Conservation (phyloP, 805 yeast species). For the Cyberlindnera galapagoensis region DNA sequence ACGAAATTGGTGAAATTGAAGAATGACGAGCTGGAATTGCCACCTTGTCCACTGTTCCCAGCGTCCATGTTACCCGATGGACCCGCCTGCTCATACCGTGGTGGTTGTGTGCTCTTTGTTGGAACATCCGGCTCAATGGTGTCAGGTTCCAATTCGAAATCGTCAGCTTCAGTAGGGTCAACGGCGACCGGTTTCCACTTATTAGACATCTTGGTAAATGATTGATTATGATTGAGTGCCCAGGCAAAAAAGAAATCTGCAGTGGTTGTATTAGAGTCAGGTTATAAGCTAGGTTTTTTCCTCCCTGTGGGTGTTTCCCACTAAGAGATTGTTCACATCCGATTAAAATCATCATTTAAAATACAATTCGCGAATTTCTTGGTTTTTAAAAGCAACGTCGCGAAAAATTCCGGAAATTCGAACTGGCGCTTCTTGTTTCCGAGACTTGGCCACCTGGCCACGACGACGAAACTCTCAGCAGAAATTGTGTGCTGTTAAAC, state of each 20-base stretch:
- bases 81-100: slow-evolving; percentile 3
- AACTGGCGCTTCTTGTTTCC: slow-evolving; percentile 12
- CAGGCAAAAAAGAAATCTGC: slow-evolving; percentile 6
- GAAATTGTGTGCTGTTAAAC: too few relatives aligned
- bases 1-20: slow-evolving; percentile 25
- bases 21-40: slow-evolving; percentile 12
- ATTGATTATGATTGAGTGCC: slow-evolving; percentile 2
- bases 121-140: slow-evolving; percentile 22
- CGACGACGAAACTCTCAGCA: slow-evolving; percentile 10
- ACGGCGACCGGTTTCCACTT: slow-evolving; percentile 25
- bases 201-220: slow-evolving; percentile 10
- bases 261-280: slow-evolving; percentile 22
- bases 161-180: slow-evolving; percentile 23
- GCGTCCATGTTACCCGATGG: slow-evolving; percentile 1
- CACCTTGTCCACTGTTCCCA: not conserved
- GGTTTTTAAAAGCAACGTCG: too few relatives aligned
- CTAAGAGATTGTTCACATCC: slow-evolving; percentile 28
- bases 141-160: slow-evolving; percentile 24
- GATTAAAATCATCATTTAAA: slow-evolving; percentile 22
- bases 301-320: slow-evolving; percentile 21
- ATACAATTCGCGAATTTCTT: slow-evolving; percentile 3
- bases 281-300: slow-evolving; percentile 26
- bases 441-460: slow-evolving; percentile 15
- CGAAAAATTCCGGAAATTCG: slow-evolving; percentile 12
- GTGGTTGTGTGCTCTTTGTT: slow-evolving; percentile 1